Evolutionary conservation across 371 early-diverging fungal genomes (phyloP), one percentile per base, ranked within the genome.

Genomic region (Sporodiniella umbellata): DNA sequence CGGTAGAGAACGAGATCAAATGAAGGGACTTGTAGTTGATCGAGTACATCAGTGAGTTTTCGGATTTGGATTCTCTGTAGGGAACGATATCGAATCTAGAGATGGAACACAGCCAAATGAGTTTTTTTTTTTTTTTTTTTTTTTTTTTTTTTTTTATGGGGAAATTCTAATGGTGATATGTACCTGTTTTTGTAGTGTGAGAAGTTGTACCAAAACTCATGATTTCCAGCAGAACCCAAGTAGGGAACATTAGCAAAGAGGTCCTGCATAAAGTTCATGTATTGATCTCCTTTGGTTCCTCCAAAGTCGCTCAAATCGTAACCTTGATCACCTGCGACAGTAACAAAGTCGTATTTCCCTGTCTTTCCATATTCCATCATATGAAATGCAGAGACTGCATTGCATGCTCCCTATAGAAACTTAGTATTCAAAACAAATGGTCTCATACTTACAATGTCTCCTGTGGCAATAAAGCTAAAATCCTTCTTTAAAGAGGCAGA

Each of bases 231-330:
- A 4, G 59, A 58, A 28, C 75, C 75, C 56, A 75, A 33, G 40
- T 62, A 75, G 26, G 75, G 75, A 1, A 72, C 53, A 15, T 54
- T 58, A 24, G 70, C 64, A 48, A 53, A 72, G 0, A 75, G 39
- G 23, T 62, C 51, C 51, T 75, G 70, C 50, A 62, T 54, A 51
- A 72, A 58, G 31, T 72, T 72, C 60, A 75, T 42, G 26, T 69
- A 75, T 28, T 75, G 58, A 56, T 75, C 75, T 8, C 72, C 75
- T 40, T 75, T 75, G 0, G 52, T 56, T 2, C 75, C 75, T 42
- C 72, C 54, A 38, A 66, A 65, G 21, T 75, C 75, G 8, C 48
- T 59, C 66, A 75, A 58, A 28, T 75, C 49, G 23, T 75, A 75
- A 15, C 66, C 75, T 53, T 75, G 75, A 47, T 75, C 75, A 11